A percentile compares a stretch with the other conserved stretches of the same genome.
Evolutionary conservation across 768 basidiomycete species (phyloP).

Genomic region (Tulasnella sp.): DNA sequence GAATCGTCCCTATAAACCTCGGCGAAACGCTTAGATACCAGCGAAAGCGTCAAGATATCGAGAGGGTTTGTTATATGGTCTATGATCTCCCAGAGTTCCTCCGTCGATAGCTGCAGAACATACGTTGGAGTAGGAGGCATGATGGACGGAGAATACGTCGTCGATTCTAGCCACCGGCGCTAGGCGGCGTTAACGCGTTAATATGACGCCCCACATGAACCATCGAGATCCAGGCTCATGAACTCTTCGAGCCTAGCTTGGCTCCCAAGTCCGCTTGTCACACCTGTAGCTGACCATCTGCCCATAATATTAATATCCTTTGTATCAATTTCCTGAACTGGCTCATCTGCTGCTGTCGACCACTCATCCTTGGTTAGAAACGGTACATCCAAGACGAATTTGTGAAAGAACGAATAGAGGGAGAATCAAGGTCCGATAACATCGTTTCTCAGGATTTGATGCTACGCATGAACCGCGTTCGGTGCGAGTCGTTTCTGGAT

Average conservation of each 20-base stretch:
- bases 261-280: too few relatives aligned
- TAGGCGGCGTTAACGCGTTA: too few relatives aligned
- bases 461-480: constrained; percentile 58
- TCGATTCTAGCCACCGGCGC: too few relatives aligned
- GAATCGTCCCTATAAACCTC: background rate
- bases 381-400: constrained; percentile 76
- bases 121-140: background rate
- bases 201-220: too few relatives aligned
- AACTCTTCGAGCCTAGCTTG: too few relatives aligned
- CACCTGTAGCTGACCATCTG: too few relatives aligned
- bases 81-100: background rate
- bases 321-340: too few relatives aligned
- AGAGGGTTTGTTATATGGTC: background rate
- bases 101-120: background rate
- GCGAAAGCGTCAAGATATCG: background rate
- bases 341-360: too few relatives aligned
- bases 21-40: background rate
- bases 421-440: constrained; percentile 28
- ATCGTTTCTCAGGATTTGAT: constrained; percentile 56
- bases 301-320: too few relatives aligned
- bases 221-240: too few relatives aligned
- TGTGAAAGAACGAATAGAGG: constrained; percentile 38
- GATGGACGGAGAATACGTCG: too few relatives aligned
- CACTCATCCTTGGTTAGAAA: too few relatives aligned
- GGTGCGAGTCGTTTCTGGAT: constrained; percentile 43